A percentile compares a stretch with the other conserved stretches of the same genome.
phyloP scores from a whole-genome alignment of 768 basidiomycete genomes.

The Boletus tylopilopsis region DNA sequence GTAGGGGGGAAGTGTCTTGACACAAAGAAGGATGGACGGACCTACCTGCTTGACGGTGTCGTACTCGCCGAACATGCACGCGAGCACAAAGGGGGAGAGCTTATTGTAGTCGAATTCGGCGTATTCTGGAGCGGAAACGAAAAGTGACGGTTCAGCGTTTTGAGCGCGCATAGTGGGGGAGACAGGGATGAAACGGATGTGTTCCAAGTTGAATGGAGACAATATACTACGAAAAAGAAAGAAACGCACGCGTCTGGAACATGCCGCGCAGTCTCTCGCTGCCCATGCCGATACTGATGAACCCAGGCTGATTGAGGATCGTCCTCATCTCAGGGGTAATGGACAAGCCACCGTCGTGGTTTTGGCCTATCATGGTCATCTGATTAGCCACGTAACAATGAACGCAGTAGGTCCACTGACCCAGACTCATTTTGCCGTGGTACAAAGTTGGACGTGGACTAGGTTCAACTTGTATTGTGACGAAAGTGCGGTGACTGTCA shows the following conservation, averaged over 20 bases:
- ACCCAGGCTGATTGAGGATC: slow-evolving; percentile 25
- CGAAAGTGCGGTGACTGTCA: no score
- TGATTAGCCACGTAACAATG: slow-evolving; percentile 2
- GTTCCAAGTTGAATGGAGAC: background rate
- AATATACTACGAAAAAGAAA: background rate
- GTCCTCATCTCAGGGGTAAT: slow-evolving; percentile 25
- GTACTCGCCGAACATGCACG: slow-evolving; percentile 24
- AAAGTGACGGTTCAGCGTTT: background rate
- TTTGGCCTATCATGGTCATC: slow-evolving; percentile 7
- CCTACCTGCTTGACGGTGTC: slow-evolving; percentile 23
- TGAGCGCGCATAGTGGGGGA: background rate
- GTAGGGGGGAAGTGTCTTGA: background rate
- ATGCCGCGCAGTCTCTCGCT: slow-evolving; percentile 27
- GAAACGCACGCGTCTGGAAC: slow-evolving; percentile 28
- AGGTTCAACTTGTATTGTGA: no score
- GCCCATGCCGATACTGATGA: slow-evolving; percentile 23
- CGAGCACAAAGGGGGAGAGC: slow-evolving; percentile 22
- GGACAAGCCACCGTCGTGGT: slow-evolving; percentile 21
- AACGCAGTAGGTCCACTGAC: slow-evolving; percentile 5
- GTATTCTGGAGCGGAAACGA: slow-evolving; percentile 15
- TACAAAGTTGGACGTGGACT: background rate
- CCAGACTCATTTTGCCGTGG: slow-evolving; percentile 8
- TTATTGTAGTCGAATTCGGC: slow-evolving; percentile 12
- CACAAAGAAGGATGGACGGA: slow-evolving; percentile 1
- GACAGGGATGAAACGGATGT: background rate